These are phyloP conservation scores for Trapa incisa DNA, from an alignment of 345 rosid genomes.

Conservation along the genomic window DNA sequence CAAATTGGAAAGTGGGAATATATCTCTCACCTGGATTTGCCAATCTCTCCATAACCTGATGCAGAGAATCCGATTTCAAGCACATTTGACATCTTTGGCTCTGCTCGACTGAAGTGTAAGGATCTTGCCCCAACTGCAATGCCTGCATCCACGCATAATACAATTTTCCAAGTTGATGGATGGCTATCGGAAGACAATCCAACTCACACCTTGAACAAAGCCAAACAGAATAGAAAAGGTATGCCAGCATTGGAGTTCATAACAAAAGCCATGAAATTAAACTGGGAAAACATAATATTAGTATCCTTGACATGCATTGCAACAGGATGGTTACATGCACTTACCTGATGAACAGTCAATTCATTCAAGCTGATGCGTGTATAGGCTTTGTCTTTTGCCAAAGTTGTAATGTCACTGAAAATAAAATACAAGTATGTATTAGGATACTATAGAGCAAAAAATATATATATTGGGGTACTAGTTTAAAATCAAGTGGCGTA, in stretches of 20 bases:
- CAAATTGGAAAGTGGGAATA: background rate
- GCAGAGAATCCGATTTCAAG: conserved; percentile 51
- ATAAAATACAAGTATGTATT: background rate
- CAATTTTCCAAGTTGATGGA: background rate
- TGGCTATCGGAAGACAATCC: background rate
- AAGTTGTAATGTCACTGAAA: conserved; percentile 55
- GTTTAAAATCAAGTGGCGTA: background rate
- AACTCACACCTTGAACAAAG: background rate
- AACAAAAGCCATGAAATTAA: background rate
- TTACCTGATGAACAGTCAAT: conserved; percentile 79
- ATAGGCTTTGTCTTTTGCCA: conserved; percentile 77
- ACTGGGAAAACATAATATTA: background rate
- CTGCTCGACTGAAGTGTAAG: conserved; percentile 28
- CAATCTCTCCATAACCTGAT: conserved; percentile 58
- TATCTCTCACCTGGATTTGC: conserved; percentile 40
- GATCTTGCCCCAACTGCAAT: conserved; percentile 60
- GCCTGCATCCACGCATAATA: conserved; percentile 24
- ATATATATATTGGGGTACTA: background rate
- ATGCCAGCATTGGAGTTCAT: background rate
- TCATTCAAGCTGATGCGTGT: conserved; percentile 82
- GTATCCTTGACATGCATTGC: background rate
- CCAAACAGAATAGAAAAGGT: background rate
- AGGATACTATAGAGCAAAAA: background rate
- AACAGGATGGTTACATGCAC: background rate
- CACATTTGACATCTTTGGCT: conserved; percentile 71